Base-by-base conservation (phyloP, 805 yeast genomes). In the Yarrowia alimentaria region DNA sequence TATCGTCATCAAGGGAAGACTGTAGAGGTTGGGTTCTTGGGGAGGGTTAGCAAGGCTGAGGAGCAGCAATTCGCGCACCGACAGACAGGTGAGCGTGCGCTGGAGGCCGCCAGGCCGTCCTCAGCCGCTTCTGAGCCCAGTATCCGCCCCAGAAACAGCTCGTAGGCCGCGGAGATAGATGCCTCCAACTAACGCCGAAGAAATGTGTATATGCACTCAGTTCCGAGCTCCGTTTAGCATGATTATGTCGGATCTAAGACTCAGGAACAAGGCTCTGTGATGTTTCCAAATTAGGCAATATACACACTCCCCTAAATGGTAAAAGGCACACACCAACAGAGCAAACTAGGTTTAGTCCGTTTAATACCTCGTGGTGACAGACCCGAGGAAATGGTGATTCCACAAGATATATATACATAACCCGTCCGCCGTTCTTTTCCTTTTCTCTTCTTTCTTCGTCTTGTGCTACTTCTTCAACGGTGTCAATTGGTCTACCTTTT, bases 381-480 rank as follows among this genome's bases (percentile, higher is more conserved):
- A 37, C 43, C 43, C 43, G 43, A 37, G 43, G 30, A 24, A 37
- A 37, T 37, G 29, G 28, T 3, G 9, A 9, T 4, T 24, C 22
- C 22, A 10, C 22, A 9, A 28, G 30, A 22, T 30, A 31, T 43
- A 43, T 43, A 43, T 43, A 43, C 28, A 43, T 21, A 11, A 16
- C 22, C 24, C 31, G 20, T 26, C 34, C 24, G 19, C 37, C 12
- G n/a, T 32, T 40, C 42, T 45, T 18, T 55, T 51, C 35, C 51
- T 45, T 38, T 49, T 33, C 32, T 55, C 22, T 55, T 34, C 26
- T 26, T 29, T 25, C 22, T 24, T 22, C 40, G 47, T 53, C 37
- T 52, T 52, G 28, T 52, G 18, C 25, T 19, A 24, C 48, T 48
- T 33, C 24, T 14, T 34, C 53, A 25, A 31, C 31, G 26, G 37